Evolutionary conservation across 148 eudicot genomes (phyloP), one percentile per base, ranked within the genome.

Genomic region (Rhododendron ferrugineum): DNA sequence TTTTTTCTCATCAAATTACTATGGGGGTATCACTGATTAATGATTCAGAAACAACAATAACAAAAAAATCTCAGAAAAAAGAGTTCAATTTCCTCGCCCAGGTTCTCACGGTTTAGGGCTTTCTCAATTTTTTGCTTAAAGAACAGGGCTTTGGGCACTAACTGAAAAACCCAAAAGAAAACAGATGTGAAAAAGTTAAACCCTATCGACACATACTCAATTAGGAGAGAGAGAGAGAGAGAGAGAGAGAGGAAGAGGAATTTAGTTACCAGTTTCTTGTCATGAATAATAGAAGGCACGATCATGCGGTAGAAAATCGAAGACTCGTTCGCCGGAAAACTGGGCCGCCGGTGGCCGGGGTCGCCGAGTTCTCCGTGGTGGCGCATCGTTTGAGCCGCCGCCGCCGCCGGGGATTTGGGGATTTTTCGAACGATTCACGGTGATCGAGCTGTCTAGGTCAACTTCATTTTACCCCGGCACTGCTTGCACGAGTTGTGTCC

Each of bases 221-320:
- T 54, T 16, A 54, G 60, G 56, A 46, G 18, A n/a, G 32, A 46
- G 49, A 46, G 49, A n/a, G 58, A 78, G 18, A n/a, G 32, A 46
- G 47, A 44, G 47, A n/a, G 40, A 36, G 36, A 52, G 54, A 78
- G 16, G 10, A 15, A 30, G 82, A 50, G 32, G 82, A 66, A 56
- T 58, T 81, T 30, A 56, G 23, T 58, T 81, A 81, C 84, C 73
- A 81, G 72, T 60, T 81, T 81, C 34, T 60, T 81, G 50, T 81
- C 84, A 1, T 81, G 84, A 50, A 81, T 60, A 5, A 60, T 62
- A 2, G 84, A 81, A 62, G 84, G 46, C 37, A 60, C 74, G n/a
- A 81, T 81, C 84, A 81, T 36, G 20, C 84, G 40, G 50, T 81
- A 60, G 84, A 81, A 81, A 62, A n/a, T 40, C 26, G 73, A 23